A percentile compares a stretch with the other conserved stretches of the same genome.
phyloP scores from a whole-genome alignment of 129 eudicot species.

The Pulicaria dysenterica region DNA sequence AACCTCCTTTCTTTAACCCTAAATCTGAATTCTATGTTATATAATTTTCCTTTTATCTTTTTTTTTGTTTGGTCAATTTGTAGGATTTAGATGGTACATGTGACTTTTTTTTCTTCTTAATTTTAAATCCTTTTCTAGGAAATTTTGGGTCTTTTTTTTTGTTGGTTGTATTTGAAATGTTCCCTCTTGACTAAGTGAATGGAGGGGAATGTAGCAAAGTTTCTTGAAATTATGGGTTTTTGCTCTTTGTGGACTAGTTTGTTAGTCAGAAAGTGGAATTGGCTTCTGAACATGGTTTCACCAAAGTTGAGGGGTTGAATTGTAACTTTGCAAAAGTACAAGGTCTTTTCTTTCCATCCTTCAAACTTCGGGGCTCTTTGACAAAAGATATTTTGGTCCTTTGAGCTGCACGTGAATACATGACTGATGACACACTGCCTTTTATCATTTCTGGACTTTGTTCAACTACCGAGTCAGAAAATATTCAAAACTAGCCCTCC shows the following conservation, averaged over 20 bases:
- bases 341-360: not conserved
- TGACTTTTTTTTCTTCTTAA: conserved; percentile 23
- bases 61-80: conserved; percentile 22
- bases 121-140: conserved; percentile 36
- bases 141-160: conserved; percentile 46
- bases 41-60: conserved; percentile 30
- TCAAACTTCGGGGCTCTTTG: conserved; percentile 22
- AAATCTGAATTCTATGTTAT: conserved; percentile 33
- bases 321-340: conserved; percentile 21
- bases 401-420: conserved; percentile 21
- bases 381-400: not conserved
- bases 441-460: conserved; percentile 19
- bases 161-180: conserved; percentile 32
- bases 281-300: conserved; percentile 18
- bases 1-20: conserved; percentile 19
- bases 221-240: conserved; percentile 39
- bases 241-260: conserved; percentile 18
- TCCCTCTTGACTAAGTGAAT: conserved; percentile 37
- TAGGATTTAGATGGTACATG: conserved; percentile 48
- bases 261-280: conserved; percentile 17
- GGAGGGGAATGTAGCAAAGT: conserved; percentile 46
- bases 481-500: conserved; percentile 3
- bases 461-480: conserved; percentile 11
- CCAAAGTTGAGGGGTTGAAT: conserved; percentile 23
- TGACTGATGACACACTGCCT: conserved; percentile 19